Percentiles rank a stretch among this genome's conserved stretches.
Conservation (phyloP, 768 basidiomycete species). For the Tricholomella constricta region DNA sequence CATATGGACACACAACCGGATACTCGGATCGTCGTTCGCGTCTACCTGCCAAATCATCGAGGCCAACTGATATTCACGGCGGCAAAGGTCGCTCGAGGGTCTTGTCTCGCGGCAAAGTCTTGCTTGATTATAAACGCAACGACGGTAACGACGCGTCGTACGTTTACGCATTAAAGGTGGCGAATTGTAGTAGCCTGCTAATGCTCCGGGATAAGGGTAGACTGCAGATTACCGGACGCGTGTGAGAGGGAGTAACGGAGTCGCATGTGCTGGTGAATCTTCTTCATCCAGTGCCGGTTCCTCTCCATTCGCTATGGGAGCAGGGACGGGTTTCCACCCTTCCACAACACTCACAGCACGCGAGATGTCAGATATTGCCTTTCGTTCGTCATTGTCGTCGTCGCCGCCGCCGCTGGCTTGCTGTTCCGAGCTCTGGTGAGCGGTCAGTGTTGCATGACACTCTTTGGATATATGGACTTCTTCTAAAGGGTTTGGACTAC, state of each 20-base stretch:
- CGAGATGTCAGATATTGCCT: conserved; percentile 35
- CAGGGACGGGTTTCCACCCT: conserved; percentile 2
- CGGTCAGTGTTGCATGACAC: conserved; percentile 9
- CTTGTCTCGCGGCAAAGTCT: background rate
- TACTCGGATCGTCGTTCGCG: background rate
- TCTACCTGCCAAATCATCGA: too few relatives aligned
- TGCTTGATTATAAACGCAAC: background rate
- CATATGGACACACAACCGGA: conserved; percentile 13
- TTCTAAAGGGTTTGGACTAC: conserved; percentile 11
- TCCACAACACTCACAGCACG: background rate
- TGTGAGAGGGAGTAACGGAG: conserved; percentile 2
- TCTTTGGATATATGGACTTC: conserved; percentile 17
- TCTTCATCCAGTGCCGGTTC: conserved; percentile 13
- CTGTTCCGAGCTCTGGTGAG: conserved; percentile 14
- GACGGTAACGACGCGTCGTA: background rate
- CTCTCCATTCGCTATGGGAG: background rate
- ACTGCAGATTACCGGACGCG: conserved; percentile 5
- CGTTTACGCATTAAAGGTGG: background rate
- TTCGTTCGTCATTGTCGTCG: conserved; percentile 43
- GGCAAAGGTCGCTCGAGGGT: background rate
- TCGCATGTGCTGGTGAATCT: conserved; percentile 5
- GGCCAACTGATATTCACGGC: too few relatives aligned
- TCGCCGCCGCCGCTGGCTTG: conserved; percentile 14
- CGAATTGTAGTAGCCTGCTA: background rate
- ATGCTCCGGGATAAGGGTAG: background rate